Conservation (phyloP, 2,329 filamentous ascomycete genomes). For the Aureobasidium mangrovei region DNA sequence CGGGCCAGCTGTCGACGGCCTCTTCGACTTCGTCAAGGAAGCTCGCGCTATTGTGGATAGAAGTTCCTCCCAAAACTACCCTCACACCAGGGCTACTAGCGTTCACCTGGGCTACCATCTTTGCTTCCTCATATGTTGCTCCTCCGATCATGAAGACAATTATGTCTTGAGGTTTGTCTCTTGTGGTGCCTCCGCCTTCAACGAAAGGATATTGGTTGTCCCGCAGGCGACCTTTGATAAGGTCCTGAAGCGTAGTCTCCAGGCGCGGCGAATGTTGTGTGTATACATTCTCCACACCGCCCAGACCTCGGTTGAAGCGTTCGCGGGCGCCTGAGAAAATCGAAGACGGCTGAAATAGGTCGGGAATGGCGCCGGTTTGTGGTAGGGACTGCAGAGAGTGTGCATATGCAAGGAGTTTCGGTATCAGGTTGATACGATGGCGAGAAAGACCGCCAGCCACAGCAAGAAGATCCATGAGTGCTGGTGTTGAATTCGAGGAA, state of each 20-base stretch:
- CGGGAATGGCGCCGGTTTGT: conserved; percentile 67
- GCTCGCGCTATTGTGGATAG: conserved; percentile 74
- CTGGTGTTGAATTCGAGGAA: conserved; percentile 70
- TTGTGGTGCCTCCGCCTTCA: conserved; percentile 74
- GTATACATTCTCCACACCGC: conserved; percentile 97
- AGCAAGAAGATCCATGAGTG: conserved; percentile 77
- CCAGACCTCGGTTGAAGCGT: conserved; percentile 77
- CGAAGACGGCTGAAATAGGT: conserved; percentile 83
- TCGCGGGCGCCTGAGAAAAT: conserved; percentile 84
- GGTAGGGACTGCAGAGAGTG: conserved; percentile 64
- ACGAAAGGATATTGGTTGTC: conserved; percentile 90
- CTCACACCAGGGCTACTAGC: conserved; percentile 80
- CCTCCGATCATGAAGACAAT: conserved; percentile 92
- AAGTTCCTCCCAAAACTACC: conserved; percentile 81
- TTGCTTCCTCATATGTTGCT: conserved; percentile 92
- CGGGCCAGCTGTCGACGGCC: conserved; percentile 78
- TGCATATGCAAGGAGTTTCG: conserved; percentile 77
- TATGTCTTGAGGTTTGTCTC: conserved; percentile 94
- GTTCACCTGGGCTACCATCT: conserved; percentile 91
- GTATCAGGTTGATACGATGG: conserved; percentile 67
- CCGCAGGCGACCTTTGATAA: conserved; percentile 83
- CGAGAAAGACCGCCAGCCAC: conserved; percentile 74
- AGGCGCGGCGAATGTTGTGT: conserved; percentile 90
- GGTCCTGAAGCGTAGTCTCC: conserved; percentile 78
- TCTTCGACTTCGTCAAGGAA: conserved; percentile 92